Evolutionary conservation across 2,329 filamentous ascomycete species (phyloP), one percentile per base, ranked within the genome.

Genomic region (Periconia sp.): DNA sequence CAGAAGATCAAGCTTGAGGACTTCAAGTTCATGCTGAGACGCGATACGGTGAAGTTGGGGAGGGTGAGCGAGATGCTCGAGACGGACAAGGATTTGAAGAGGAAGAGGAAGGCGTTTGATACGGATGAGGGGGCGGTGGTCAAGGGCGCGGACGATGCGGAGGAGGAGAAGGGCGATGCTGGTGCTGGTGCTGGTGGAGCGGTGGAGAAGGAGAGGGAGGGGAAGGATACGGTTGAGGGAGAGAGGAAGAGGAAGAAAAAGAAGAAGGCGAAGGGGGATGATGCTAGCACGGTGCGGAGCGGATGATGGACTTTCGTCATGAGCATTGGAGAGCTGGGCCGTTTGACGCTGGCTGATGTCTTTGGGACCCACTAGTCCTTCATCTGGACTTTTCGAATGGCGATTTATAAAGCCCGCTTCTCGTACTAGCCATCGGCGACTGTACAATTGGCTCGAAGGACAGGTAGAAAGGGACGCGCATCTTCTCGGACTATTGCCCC

Each of bases 1-100:
- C 89, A 95, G 62, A 99, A 99, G 74, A 91, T 99, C 73, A 99
- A 99, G 71, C 89, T 95, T 62, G 92, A 96, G 63, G 94, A 99
- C 72, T 96, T 99, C 74, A 91, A 95, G 64, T 99, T 95, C 72
- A 90, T 91, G 26, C 83, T 97, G 57, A 83, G 94, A 22, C 84
- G 88, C 52, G 95, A 97, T 63, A 86, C 88, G 7, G 78, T 82
- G 46, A 95, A 95, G 67, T 78, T 97, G 30, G 94, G 94, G 35
- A 85, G 92, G 61, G 91, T 97, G 40, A 85, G 89, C 66, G 91
- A 96, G 74, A 83, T 95, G 63, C 81, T 96, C 55, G 87, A 89
- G 71, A 92, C 92, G 78, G 90, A 95, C 57, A 86, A 86, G 65
- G 85, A 91, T 65, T 84, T 97, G 50, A 94, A 94, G 68, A 83